Evolutionary conservation across 2,329 filamentous ascomycete species (phyloP).

Genomic region (Pseudocercospora fijiensis): DNA sequence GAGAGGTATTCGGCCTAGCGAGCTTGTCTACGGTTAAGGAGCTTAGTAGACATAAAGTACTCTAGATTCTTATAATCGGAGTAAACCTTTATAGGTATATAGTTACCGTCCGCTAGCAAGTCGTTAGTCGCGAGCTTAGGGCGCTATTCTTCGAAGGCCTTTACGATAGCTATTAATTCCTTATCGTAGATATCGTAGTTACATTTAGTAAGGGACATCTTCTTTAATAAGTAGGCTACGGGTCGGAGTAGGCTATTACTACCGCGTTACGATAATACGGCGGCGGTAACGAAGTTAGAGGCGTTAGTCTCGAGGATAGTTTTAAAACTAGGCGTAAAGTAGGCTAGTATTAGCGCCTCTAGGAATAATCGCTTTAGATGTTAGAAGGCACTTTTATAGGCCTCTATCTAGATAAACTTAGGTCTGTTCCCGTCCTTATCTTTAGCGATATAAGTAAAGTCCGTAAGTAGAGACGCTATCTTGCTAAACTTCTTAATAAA

Average conservation of each 20-base stretch:
- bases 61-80: conserved; percentile 36
- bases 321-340: not conserved
- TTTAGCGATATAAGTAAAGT: not conserved
- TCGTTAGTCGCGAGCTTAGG: conserved; percentile 20
- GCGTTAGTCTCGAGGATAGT: not conserved
- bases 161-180: conserved; percentile 12
- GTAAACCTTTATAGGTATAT: conserved; percentile 23
- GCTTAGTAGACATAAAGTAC: conserved; percentile 37
- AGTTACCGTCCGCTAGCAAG: conserved; percentile 7
- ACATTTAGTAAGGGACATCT: no score
- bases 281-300: no score
- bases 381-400: not conserved
- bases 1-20: conserved; percentile 28
- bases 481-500: not conserved
- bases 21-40: conserved; percentile 29
- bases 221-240: no score
- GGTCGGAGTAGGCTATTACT: no score
- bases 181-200: no score
- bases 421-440: not conserved
- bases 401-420: not conserved
- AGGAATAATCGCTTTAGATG: not conserved
- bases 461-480: not conserved
- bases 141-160: conserved; percentile 31
- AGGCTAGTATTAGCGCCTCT: not conserved
- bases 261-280: no score